A percentile compares a stretch with the other conserved stretches of the same genome.
phyloP scores from a whole-genome alignment of 805 yeast genomes.

The Pichia deserticola region DNA sequence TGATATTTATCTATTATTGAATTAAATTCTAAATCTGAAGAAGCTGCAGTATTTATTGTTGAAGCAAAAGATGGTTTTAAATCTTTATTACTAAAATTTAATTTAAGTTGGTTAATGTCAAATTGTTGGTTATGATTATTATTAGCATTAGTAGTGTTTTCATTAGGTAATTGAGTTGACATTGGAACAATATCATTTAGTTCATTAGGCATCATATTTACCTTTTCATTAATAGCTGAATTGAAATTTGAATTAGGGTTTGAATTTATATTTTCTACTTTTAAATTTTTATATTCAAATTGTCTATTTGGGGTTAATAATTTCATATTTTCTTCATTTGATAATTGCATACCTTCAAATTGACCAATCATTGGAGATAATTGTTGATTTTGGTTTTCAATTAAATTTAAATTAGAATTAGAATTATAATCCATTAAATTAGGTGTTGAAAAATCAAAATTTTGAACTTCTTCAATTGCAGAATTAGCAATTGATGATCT shows the following conservation, averaged over 20 bases:
- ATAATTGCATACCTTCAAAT: conserved; percentile 11
- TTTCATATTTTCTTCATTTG: conserved; percentile 6
- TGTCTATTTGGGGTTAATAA: conserved; percentile 7
- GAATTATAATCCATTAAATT: neutral
- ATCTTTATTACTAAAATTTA: conserved; percentile 1
- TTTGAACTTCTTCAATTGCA: neutral
- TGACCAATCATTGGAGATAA: conserved; percentile 13
- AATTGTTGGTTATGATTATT: neutral
- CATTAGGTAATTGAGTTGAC: neutral
- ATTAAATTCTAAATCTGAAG: conserved; percentile 13
- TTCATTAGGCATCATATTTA: too few relatives aligned
- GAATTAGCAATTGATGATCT: neutral
- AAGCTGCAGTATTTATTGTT: neutral
- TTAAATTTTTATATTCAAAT: conserved; percentile 1
- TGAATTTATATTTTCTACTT: neutral
- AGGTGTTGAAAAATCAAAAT: conserved; percentile 5
- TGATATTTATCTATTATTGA: conserved; percentile 12
- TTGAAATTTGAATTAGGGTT: neutral
- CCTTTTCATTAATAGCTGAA: neutral
- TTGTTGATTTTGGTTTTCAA: neutral
- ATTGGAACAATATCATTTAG: neutral
- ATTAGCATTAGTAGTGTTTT: neutral
- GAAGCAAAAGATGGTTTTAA: conserved; percentile 1
- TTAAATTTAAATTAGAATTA: neutral
- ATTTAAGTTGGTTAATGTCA: conserved; percentile 4